phyloP scores from a whole-genome alignment of 2,329 filamentous ascomycete genomes.

The Ramichloridium luteum region DNA sequence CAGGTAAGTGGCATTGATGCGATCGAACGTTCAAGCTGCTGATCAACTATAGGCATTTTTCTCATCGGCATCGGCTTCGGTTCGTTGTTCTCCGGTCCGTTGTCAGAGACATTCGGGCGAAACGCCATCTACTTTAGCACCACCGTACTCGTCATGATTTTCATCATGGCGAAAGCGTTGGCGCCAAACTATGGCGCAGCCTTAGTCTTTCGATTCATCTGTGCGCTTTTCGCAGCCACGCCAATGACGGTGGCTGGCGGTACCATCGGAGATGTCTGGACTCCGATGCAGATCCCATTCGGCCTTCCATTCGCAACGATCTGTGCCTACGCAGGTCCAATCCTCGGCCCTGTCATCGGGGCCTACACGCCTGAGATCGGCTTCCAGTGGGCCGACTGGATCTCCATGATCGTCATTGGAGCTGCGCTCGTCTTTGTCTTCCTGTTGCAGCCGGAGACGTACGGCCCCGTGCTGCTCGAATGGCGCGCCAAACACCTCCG shows the following conservation, averaged over 20 bases:
- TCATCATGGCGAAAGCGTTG: conserved; percentile 13
- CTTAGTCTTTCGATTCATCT: conserved; percentile 14
- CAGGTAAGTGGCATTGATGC: too few species aligned
- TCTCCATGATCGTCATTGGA: conserved; percentile 17
- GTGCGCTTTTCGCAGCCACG: conserved; percentile 1
- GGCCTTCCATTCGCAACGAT: conserved; percentile 3
- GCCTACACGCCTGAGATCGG: conserved; percentile 9
- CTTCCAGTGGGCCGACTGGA: conserved; percentile 31
- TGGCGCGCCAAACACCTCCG: conserved; percentile 25
- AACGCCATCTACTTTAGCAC: conserved; percentile 17
- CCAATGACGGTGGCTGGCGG: conserved; percentile 30
- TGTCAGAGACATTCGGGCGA: conserved; percentile 29
- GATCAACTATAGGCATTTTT: too few species aligned
- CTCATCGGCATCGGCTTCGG: conserved; percentile 32
- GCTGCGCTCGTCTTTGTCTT: conserved; percentile 18
- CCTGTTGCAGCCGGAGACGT: conserved; percentile 38
- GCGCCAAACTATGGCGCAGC: conserved; percentile 17
- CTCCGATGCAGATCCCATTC: conserved; percentile 2
- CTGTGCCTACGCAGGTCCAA: too few species aligned
- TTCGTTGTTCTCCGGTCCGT: conserved; percentile 27
- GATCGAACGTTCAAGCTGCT: too few species aligned
- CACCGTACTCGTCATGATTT: conserved; percentile 11
- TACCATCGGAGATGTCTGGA: conserved; percentile 27
- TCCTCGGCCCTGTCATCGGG: conserved; percentile 13
- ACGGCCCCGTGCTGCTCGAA: conserved; percentile 25